These are phyloP conservation scores for fission yeast (Schizosaccharomyces pombe) DNA, from an alignment of 805 yeast species.

Conservation along the genomic window DNA sequence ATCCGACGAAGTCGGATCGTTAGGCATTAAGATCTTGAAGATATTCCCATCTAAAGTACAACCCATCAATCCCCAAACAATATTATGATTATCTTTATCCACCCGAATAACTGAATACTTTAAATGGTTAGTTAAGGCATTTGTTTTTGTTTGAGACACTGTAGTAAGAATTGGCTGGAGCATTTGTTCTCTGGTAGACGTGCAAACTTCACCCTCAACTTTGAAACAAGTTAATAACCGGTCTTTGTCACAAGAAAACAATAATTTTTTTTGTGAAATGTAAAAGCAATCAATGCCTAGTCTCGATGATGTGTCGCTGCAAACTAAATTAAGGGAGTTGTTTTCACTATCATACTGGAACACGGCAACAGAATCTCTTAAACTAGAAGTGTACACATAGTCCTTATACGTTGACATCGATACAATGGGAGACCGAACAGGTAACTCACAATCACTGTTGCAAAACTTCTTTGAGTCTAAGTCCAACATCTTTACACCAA, in stretches of 20 bases:
- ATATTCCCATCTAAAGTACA: background rate
- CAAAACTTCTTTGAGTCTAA: background rate
- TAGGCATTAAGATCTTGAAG: background rate
- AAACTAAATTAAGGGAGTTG: background rate
- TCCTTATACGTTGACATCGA: background rate
- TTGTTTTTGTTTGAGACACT: background rate
- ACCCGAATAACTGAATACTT: background rate
- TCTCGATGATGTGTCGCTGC: background rate
- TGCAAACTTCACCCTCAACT: background rate
- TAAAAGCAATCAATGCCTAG: background rate
- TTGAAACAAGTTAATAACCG: background rate
- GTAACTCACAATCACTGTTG: background rate
- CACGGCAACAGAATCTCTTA: background rate
- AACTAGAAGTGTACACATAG: background rate
- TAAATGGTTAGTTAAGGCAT: background rate
- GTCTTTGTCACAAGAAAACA: background rate
- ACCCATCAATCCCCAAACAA: background rate
- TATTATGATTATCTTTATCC: background rate
- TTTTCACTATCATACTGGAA: background rate
- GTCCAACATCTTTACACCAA: background rate
- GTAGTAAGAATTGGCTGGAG: background rate
- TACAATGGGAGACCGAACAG: background rate
- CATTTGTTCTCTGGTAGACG: background rate
- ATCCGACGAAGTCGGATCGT: too few species aligned
- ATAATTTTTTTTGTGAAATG: background rate